These are phyloP conservation scores for Solanum appendiculatum DNA, from an alignment of 257 asterid species.

Conservation along the genomic window DNA sequence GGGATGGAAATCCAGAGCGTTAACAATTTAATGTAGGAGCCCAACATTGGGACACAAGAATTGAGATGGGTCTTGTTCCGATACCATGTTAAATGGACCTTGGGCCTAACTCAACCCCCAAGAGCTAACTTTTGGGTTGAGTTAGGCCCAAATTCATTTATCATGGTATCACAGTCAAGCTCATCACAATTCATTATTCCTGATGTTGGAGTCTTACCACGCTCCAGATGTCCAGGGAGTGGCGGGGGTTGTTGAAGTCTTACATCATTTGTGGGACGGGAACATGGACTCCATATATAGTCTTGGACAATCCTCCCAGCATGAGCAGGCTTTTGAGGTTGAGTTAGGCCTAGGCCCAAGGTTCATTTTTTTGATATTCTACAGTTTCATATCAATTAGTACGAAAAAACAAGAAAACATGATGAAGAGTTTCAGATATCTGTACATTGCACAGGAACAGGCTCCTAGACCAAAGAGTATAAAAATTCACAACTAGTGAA, in stretches of 20 bases:
- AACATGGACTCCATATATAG: neutral
- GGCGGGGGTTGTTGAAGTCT: neutral
- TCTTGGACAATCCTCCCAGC: neutral
- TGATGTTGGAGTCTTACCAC: neutral
- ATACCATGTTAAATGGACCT: neutral
- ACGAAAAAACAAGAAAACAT: neutral
- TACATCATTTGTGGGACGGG: neutral
- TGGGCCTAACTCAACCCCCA: neutral
- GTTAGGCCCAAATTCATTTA: neutral
- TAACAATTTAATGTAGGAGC: neutral
- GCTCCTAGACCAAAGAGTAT: neutral
- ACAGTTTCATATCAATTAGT: neutral
- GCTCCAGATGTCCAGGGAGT: neutral
- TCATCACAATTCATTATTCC: neutral
- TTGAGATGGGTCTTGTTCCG: neutral
- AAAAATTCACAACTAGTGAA: neutral
- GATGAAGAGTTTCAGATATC: neutral
- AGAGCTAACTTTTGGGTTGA: neutral
- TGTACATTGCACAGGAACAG: neutral
- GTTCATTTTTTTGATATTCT: neutral
- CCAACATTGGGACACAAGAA: neutral
- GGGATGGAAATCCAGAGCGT: neutral
- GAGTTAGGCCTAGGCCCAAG: neutral
- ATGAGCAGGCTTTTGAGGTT: neutral
- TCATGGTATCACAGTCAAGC: neutral